Conservation (phyloP, 495 filamentous ascomycete species). For the Trypethelium eluteriae region DNA sequence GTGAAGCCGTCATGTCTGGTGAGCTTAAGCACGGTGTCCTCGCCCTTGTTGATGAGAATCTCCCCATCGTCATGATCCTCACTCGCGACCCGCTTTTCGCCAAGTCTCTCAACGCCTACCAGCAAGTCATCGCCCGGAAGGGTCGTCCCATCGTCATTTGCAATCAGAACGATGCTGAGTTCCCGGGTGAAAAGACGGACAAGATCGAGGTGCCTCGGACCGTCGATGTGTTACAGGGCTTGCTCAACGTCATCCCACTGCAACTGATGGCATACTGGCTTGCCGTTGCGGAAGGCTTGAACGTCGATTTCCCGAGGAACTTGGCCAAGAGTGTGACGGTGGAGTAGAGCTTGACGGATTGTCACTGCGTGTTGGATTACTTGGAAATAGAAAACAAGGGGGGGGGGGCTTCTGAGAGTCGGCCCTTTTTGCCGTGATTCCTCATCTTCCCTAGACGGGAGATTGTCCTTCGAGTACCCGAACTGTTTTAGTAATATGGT, state of each 20-base stretch:
- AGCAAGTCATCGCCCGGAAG: conserved; percentile 92
- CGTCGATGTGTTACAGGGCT: conserved; percentile 88
- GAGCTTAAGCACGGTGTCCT: conserved; percentile 98
- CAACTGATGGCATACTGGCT: conserved; percentile 99
- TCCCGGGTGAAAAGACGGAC: conserved; percentile 75
- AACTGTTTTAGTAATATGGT: background rate
- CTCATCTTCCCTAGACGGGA: background rate
- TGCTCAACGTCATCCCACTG: conserved; percentile 94
- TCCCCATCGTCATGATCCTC: conserved; percentile 99
- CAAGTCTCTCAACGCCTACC: conserved; percentile 97
- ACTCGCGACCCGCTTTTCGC: conserved; percentile 91
- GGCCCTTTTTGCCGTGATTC: background rate
- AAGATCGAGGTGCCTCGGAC: conserved; percentile 97
- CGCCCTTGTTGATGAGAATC: conserved; percentile 92
- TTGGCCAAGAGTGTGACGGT: conserved; percentile 98
- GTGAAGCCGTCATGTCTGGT: conserved; percentile 99
- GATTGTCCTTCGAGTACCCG: background rate
- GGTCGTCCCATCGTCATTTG: conserved; percentile 98
- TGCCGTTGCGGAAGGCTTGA: conserved; percentile 87
- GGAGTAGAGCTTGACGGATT: conserved; percentile 52
- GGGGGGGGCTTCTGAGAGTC: background rate
- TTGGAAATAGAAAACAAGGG: background rate
- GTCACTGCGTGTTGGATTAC: background rate
- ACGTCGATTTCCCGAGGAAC: conserved; percentile 96
- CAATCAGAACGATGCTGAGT: conserved; percentile 84